Conservation (phyloP, 176 grass and related monocot species). For the Bonia amplexicaulis region DNA sequence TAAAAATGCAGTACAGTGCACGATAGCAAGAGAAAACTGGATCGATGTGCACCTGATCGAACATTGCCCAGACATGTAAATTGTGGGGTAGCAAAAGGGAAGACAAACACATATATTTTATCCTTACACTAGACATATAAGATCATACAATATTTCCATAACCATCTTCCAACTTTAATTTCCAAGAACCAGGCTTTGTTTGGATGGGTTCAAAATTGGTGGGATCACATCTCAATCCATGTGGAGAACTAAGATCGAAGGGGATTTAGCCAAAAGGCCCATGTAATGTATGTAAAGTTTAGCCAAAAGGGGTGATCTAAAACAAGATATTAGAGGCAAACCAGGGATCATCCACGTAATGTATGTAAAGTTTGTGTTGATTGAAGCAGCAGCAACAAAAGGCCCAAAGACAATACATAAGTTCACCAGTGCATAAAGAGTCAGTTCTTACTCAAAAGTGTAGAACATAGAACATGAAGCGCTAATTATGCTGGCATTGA, state of each 20-base stretch:
- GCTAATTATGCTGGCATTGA: slow-evolving; percentile 27
- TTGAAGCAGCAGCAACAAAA: not conserved
- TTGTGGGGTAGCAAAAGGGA: not conserved
- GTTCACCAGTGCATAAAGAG: not conserved
- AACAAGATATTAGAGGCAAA: slow-evolving; percentile 7
- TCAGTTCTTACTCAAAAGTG: slow-evolving; percentile 33
- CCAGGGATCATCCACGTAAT: not conserved
- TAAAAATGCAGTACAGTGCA: not conserved
- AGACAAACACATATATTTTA: not conserved
- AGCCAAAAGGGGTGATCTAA: not conserved
- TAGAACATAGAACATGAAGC: slow-evolving; percentile 2
- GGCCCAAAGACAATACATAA: not conserved
- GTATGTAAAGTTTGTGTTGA: not conserved
- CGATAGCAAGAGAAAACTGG: not conserved
- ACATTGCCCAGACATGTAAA: not conserved
- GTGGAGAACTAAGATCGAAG: not conserved
- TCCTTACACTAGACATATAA: not conserved
- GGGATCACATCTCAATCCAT: not conserved
- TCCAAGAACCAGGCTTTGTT: not conserved
- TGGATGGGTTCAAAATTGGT: not conserved
- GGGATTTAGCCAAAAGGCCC: no score
- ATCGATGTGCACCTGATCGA: not conserved
- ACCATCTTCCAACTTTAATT: not conserved
- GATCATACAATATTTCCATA: not conserved
- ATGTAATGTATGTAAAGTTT: no score